Evolutionary conservation across 352 stramenopile species (phyloP).

Genomic region (Globisporangium paroecandrum): DNA sequence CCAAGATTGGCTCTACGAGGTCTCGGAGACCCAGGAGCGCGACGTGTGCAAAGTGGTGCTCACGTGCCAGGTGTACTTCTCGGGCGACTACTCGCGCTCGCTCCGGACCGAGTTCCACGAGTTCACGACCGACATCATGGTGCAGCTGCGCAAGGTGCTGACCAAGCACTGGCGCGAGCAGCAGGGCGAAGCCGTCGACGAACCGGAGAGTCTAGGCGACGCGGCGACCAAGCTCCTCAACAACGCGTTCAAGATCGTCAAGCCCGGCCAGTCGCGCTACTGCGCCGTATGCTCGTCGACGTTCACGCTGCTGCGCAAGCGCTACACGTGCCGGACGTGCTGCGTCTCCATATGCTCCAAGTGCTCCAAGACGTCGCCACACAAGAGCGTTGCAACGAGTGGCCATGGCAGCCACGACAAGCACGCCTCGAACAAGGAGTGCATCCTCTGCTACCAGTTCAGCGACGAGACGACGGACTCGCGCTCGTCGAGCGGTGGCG

Average conservation of each 20-base stretch:
- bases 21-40: conserved; percentile 52
- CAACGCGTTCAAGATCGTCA: conserved; percentile 18
- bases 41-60: conserved; percentile 67
- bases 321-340: conserved; percentile 54
- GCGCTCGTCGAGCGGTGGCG: conserved; percentile 15
- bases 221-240: conserved; percentile 25
- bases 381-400: not conserved
- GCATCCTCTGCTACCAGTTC: conserved; percentile 64
- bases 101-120: conserved; percentile 55
- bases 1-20: conserved; percentile 69
- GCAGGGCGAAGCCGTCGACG: conserved; percentile 14
- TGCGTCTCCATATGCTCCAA: conserved; percentile 49
- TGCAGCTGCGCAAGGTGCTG: conserved; percentile 48
- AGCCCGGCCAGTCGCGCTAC: conserved; percentile 26
- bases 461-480: conserved; percentile 24
- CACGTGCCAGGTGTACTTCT: conserved; percentile 57
- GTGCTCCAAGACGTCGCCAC: conserved; percentile 33
- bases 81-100: conserved; percentile 25
- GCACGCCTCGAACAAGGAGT: conserved; percentile 32
- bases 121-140: conserved; percentile 54
- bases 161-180: conserved; percentile 55
- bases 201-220: conserved; percentile 14
- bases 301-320: conserved; percentile 66
- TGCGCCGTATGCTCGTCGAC: conserved; percentile 55
- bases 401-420: conserved; percentile 7